Percentiles rank a stretch among this genome's conserved stretches.
Conservation (phyloP, 257 asterid species). For the Jasminum sambac region DNA sequence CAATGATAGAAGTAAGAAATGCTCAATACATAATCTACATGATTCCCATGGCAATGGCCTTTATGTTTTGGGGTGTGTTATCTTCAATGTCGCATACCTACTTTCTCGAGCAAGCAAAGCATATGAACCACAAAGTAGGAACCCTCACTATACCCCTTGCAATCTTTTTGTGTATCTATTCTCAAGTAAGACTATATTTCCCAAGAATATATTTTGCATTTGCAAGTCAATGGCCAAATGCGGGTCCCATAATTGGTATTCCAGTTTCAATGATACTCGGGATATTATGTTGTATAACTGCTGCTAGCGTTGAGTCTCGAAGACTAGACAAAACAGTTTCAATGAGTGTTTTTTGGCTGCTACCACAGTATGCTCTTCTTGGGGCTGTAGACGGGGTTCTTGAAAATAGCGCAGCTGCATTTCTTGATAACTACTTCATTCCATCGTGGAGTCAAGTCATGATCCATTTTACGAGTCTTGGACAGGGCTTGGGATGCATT, state of each 20-base stretch:
- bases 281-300: neutral
- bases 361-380: slow-evolving; percentile 32
- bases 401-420: neutral
- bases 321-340: slow-evolving; percentile 21
- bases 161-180: slow-evolving; percentile 22
- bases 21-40: slow-evolving; percentile 29
- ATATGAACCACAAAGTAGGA: slow-evolving; percentile 32
- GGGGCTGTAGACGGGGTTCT: slow-evolving; percentile 26
- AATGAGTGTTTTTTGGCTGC: slow-evolving; percentile 29
- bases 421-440: neutral
- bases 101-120: slow-evolving; percentile 34
- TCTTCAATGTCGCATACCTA: slow-evolving; percentile 20
- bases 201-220: neutral
- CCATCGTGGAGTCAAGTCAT: neutral
- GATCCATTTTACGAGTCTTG: neutral
- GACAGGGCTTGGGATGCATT: slow-evolving; percentile 22
- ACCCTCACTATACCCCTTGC: slow-evolving; percentile 28
- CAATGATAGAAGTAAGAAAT: slow-evolving; percentile 27
- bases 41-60: slow-evolving; percentile 33
- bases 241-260: neutral
- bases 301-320: slow-evolving; percentile 16
- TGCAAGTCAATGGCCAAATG: neutral
- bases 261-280: slow-evolving; percentile 1
- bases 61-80: slow-evolving; percentile 22
- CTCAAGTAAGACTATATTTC: slow-evolving; percentile 12